phyloP scores from a whole-genome alignment of 495 filamentous ascomycete genomes.

The Trichoderma gamsii region DNA sequence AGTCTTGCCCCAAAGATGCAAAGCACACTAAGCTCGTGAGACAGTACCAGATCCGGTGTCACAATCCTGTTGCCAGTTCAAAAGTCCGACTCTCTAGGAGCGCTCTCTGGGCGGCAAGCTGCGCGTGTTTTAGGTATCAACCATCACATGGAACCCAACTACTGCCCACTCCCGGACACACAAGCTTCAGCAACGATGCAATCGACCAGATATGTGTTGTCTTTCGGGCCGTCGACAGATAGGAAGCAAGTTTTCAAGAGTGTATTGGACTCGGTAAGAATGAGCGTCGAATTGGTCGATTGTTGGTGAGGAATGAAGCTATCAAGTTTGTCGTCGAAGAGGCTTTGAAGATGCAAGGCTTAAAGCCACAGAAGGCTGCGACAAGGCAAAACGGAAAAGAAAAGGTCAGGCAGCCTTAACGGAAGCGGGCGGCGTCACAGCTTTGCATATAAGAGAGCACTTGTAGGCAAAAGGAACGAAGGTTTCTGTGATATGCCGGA shows the following conservation, averaged over 20 bases:
- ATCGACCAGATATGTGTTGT: conserved; percentile 28
- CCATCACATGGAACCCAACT: conserved; percentile 44
- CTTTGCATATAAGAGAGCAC: conserved; percentile 1
- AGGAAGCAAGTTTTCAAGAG: neutral
- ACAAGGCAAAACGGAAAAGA: neutral
- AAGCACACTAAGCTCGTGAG: neutral
- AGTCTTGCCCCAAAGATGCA: neutral
- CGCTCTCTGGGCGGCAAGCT: conserved; percentile 30
- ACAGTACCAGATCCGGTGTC: conserved; percentile 13
- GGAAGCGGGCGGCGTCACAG: conserved; percentile 2
- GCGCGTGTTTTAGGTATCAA: conserved; percentile 40
- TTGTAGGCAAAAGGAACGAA: neutral
- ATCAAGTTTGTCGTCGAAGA: neutral
- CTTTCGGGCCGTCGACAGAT: conserved; percentile 19
- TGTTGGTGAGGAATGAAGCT: neutral
- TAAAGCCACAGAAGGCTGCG: neutral
- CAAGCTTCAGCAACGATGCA: conserved; percentile 32
- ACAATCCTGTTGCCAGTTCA: neutral
- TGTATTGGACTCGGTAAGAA: conserved; percentile 7
- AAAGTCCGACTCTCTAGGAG: neutral
- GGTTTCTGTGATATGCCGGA: conserved; percentile 3
- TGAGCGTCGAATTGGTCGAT: neutral
- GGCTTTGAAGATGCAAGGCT: neutral
- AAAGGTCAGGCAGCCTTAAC: neutral
- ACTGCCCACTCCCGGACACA: conserved; percentile 40